phyloP scores from a whole-genome alignment of 129 eudicot species.

The Scalesia atractyloides region DNA sequence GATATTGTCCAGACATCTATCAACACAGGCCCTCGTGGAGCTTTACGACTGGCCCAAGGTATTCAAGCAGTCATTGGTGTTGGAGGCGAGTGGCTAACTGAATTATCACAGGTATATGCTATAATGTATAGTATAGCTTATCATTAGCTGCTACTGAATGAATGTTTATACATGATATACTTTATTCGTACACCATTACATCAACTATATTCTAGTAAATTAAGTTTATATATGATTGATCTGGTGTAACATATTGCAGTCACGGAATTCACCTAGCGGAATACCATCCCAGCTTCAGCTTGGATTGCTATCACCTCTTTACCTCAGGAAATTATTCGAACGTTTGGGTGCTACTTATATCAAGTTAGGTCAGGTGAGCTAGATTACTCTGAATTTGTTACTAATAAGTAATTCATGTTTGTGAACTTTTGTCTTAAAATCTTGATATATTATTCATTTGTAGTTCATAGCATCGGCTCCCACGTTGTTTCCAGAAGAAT shows the following conservation, averaged over 20 bases:
- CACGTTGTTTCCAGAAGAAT: slow-evolving; percentile 88
- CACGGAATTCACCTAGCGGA: slow-evolving; percentile 57
- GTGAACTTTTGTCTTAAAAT: slow-evolving; percentile 4
- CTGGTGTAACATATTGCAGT: slow-evolving; percentile 41
- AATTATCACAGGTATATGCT: slow-evolving; percentile 72
- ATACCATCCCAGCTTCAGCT: slow-evolving; percentile 78
- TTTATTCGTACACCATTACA: background rate
- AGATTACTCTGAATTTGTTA: slow-evolving; percentile 16
- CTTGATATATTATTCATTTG: slow-evolving; percentile 24
- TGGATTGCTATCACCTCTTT: slow-evolving; percentile 86
- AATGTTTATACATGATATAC: background rate
- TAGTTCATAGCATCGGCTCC: slow-evolving; percentile 98
- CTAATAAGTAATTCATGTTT: slow-evolving; percentile 1
- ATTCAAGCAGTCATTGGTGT: slow-evolving; percentile 96
- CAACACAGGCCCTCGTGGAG: slow-evolving; percentile 96
- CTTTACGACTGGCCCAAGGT: slow-evolving; percentile 90
- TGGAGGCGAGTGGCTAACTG: slow-evolving; percentile 94
- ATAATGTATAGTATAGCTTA: background rate
- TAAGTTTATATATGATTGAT: slow-evolving; percentile 19
- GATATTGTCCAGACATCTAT: slow-evolving; percentile 89
- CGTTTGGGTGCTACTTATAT: slow-evolving; percentile 96
- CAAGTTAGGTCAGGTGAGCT: slow-evolving; percentile 91
- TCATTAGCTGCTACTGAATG: slow-evolving; percentile 3
- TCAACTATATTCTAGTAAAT: background rate
- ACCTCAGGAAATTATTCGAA: slow-evolving; percentile 86